Evolutionary conservation across 2,329 filamentous ascomycete genomes (phyloP).

Genomic region (Fusarium annulatum): DNA sequence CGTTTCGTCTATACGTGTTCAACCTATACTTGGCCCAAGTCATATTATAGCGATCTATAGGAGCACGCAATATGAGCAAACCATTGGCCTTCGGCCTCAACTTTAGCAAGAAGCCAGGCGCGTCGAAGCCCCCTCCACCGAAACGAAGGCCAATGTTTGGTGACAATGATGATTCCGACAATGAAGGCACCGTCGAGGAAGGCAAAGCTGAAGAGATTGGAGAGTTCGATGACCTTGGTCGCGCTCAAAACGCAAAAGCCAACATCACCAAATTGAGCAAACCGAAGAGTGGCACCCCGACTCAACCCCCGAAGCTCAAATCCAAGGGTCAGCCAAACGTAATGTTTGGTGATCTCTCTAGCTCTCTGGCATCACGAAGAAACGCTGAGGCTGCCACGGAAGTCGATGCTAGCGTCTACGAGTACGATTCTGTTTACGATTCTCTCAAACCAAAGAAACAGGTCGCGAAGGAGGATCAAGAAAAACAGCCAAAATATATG

Average conservation of each 20-base stretch:
- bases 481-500: slow-evolving; percentile 83
- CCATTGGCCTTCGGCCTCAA: slow-evolving; percentile 69
- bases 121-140: slow-evolving; percentile 60
- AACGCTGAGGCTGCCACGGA: slow-evolving; percentile 73
- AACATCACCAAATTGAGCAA: slow-evolving; percentile 48
- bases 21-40: neutral
- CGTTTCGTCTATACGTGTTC: neutral
- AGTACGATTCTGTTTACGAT: slow-evolving; percentile 87
- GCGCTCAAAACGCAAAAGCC: slow-evolving; percentile 40
- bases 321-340: slow-evolving; percentile 55
- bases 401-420: slow-evolving; percentile 80
- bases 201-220: slow-evolving; percentile 69
- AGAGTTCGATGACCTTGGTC: slow-evolving; percentile 65
- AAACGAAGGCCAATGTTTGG: slow-evolving; percentile 69
- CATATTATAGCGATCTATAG: neutral
- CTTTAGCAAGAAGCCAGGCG: slow-evolving; percentile 66
- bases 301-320: slow-evolving; percentile 58
- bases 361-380: slow-evolving; percentile 70
- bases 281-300: slow-evolving; percentile 48
- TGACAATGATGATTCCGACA: slow-evolving; percentile 65
- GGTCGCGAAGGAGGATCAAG: slow-evolving; percentile 62
- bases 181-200: slow-evolving; percentile 54
- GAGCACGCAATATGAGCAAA: slow-evolving; percentile 56
- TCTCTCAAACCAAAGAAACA: slow-evolving; percentile 75
- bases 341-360: slow-evolving; percentile 74